Percentiles rank a stretch among this genome's conserved stretches.
Evolutionary conservation across 495 filamentous ascomycete genomes (phyloP).

Genomic region (Pseudotulostoma volvatum): DNA sequence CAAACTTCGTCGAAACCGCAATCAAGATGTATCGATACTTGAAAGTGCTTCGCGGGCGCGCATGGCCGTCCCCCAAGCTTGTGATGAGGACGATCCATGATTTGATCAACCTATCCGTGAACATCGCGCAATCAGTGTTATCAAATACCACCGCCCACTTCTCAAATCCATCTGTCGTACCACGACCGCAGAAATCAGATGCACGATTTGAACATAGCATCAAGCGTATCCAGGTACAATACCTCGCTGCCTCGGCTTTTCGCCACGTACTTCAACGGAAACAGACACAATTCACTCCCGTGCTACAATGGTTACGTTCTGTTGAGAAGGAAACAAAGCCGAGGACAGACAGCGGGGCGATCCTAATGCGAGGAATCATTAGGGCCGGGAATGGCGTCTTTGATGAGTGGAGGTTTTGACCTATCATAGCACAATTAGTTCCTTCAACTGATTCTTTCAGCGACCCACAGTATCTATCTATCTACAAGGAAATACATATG

Average conservation of each 20-base stretch:
- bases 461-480: too few species aligned
- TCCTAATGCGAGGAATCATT: conserved; percentile 18
- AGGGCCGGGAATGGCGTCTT: conserved; percentile 20
- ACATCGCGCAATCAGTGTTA: conserved; percentile 45
- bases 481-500: too few species aligned
- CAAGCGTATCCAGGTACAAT: conserved; percentile 47
- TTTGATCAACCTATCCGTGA: conserved; percentile 44
- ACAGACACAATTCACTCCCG: conserved; percentile 45
- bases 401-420: conserved; percentile 27
- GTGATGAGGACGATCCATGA: conserved; percentile 51
- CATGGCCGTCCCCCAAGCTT: conserved; percentile 35
- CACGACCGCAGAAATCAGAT: background rate
- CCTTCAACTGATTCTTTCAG: too few species aligned
- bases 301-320: conserved; percentile 46
- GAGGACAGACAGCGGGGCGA: conserved; percentile 13
- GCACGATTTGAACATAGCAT: conserved; percentile 38
- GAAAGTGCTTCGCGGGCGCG: conserved; percentile 38
- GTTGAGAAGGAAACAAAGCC: conserved; percentile 20
- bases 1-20: conserved; percentile 57
- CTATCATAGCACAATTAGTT: too few species aligned
- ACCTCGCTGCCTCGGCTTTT: conserved; percentile 53
- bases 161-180: background rate
- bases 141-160: background rate
- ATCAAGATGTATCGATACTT: conserved; percentile 75
- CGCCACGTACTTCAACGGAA: conserved; percentile 44